Base-by-base conservation (phyloP, 2,329 filamentous ascomycete genomes). In the Stachybotrys chlorohalonatus region DNA sequence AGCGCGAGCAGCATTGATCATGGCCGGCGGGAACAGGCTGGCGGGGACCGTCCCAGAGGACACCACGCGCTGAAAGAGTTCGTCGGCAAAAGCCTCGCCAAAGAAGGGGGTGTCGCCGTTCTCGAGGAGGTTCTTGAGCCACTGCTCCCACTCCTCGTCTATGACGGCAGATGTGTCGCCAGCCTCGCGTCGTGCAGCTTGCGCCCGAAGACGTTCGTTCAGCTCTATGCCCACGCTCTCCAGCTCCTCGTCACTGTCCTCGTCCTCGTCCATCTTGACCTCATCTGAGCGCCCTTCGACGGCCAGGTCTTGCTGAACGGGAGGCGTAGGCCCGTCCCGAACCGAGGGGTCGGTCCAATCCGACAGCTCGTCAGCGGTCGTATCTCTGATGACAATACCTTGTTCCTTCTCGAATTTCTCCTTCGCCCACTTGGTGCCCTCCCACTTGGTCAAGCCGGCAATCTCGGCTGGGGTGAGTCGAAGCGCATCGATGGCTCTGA, bases 391-490 rank as follows among this genome's bases (percentile, higher is more conserved):
- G 32, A 71, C 72, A 56, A 87, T 78, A 39, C 84, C 84, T 63
- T 90, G 86, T 64, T 92, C 88, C 55, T 80, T 79, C 74, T 93
- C 88, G 65, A 85, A 93, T 54, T 87, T 82, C 66, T 91, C 86
- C 66, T 90, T 86, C 57, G 89, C 89, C 88, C 88, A 92, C 58
- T 85, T 84, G 9, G 88, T 92, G 55, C 88, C 88, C 73, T 92
- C 88, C 88, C 88, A 93, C 64, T 88, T 86, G 56, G 88, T 91
- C 66, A 92, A 75, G 51, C 77, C 75, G 53, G 82, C 77, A 61
- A 93, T 89, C 67, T 93, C 88, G 62, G 76, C 73, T 55, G 81
- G 73, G 7, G 88, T 93, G 46, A 92, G 75, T 48, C 78, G 78
- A 30, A 92, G 77, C 31, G 70, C 73, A 69, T 91, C 86, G 63